Percentiles rank a stretch among this genome's conserved stretches.
These are phyloP conservation scores for Ramalina intermedia DNA, from an alignment of 495 filamentous ascomycete species.

Conservation along the genomic window DNA sequence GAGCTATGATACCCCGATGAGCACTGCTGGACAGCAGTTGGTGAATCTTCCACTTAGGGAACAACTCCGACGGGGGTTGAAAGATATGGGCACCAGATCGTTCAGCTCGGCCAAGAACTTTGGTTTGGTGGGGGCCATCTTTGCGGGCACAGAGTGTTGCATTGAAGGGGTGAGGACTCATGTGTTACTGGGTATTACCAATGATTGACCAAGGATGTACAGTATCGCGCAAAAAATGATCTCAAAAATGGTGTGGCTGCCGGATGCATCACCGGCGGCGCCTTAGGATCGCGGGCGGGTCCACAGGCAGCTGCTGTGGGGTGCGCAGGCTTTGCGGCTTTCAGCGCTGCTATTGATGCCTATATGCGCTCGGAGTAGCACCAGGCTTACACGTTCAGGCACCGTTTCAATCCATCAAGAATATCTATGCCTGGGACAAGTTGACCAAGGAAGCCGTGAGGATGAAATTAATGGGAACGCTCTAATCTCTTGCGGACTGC, in stretches of 20 bases:
- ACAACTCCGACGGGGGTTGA: constrained; percentile 72
- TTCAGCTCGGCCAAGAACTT: constrained; percentile 89
- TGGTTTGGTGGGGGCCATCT: constrained; percentile 78
- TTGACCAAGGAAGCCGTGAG: too few species aligned
- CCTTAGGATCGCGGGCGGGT: constrained; percentile 68
- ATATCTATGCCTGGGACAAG: too few species aligned
- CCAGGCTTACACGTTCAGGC: too few species aligned
- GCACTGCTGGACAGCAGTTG: constrained; percentile 46
- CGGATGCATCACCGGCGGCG: constrained; percentile 84
- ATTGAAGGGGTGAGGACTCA: constrained; percentile 53
- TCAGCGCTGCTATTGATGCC: constrained; percentile 85
- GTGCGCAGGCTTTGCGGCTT: constrained; percentile 90
- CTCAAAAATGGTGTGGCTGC: constrained; percentile 74
- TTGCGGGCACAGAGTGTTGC: constrained; percentile 84
- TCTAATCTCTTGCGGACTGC: too few species aligned
- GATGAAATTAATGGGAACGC: too few species aligned
- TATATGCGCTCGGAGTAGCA: constrained; percentile 56
- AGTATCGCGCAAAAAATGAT: constrained; percentile 81
- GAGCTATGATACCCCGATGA: constrained; percentile 77
- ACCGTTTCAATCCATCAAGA: too few species aligned
- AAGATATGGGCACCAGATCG: constrained; percentile 79
- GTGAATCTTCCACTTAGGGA: constrained; percentile 61
- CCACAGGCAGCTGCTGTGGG: constrained; percentile 82
- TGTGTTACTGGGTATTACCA: neutral
- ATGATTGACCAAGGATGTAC: neutral